phyloP scores from a whole-genome alignment of 352 stramenopile genomes.

The Globisporangium heterothallicum region DNA sequence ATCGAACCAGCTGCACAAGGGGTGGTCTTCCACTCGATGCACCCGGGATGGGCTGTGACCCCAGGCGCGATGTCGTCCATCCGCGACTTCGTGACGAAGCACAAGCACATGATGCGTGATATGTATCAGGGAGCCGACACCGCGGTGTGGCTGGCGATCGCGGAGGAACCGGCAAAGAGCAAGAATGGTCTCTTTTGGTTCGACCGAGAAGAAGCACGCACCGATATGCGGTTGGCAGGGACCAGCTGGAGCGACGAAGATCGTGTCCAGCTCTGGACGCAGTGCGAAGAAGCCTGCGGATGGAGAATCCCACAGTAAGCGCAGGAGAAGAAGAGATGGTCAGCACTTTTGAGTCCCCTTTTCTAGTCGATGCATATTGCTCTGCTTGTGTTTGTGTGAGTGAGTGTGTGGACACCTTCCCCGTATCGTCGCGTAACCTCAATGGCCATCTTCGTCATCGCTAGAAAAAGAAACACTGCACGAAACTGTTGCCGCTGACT shows the following conservation, averaged over 20 bases:
- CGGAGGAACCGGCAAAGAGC: slow-evolving; percentile 21
- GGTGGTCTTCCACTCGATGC: slow-evolving; percentile 47
- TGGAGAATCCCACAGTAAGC: slow-evolving; percentile 14
- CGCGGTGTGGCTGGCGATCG: slow-evolving; percentile 42
- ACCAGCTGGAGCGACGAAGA: slow-evolving; percentile 39
- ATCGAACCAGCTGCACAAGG: slow-evolving; percentile 21
- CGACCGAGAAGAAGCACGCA: slow-evolving; percentile 31
- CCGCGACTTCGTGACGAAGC: slow-evolving; percentile 29
- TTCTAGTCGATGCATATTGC: background rate
- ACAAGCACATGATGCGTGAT: slow-evolving; percentile 43
- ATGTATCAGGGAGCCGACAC: slow-evolving; percentile 38
- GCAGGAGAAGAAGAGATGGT: background rate
- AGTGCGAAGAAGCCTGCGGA: slow-evolving; percentile 28
- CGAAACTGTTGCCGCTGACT: too few relatives aligned
- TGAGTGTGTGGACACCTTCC: too few relatives aligned
- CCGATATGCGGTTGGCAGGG: slow-evolving; percentile 35
- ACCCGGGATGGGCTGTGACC: slow-evolving; percentile 44
- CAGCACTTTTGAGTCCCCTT: background rate
- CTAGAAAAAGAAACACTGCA: too few relatives aligned
- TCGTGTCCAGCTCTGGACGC: slow-evolving; percentile 26
- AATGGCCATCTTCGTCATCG: too few relatives aligned
- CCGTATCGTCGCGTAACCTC: too few relatives aligned
- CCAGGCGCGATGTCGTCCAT: slow-evolving; percentile 32
- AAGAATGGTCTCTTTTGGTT: slow-evolving; percentile 44
- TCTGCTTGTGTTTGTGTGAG: background rate